These are phyloP conservation scores for Wickerhamiella pararugosa DNA, from an alignment of 1,139 yeast species.

Conservation along the genomic window DNA sequence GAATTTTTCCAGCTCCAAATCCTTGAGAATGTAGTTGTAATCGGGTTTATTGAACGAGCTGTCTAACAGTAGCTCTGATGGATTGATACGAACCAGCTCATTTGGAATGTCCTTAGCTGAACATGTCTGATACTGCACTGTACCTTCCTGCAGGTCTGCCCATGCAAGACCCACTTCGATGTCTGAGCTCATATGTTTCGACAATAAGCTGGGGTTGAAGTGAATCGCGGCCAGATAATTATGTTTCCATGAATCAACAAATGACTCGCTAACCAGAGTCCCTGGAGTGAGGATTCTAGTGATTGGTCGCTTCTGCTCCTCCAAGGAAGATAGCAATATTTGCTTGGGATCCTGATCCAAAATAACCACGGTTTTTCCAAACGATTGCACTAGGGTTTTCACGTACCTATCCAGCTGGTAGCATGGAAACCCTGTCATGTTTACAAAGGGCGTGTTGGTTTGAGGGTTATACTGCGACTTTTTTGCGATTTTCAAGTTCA, in stretches of 20 bases:
- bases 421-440: constrained; percentile 89
- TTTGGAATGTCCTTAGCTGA: constrained; percentile 39
- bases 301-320: constrained; percentile 48
- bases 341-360: constrained; percentile 41
- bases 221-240: constrained; percentile 52
- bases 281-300: constrained; percentile 85
- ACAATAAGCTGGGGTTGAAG: constrained; percentile 14
- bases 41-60: constrained; percentile 17
- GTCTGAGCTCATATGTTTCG: constrained; percentile 26
- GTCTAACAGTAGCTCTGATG: constrained; percentile 48
- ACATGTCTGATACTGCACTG: constrained; percentile 51
- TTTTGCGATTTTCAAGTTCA: constrained; percentile 48
- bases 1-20: constrained; percentile 46
- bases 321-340: constrained; percentile 13
- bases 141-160: constrained; percentile 82
- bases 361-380: constrained; percentile 59
- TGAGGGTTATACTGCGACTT: constrained; percentile 17
- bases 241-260: constrained; percentile 55
- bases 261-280: constrained; percentile 75
- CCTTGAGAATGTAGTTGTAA: constrained; percentile 28
- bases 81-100: constrained; percentile 49
- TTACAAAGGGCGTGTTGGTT: constrained; percentile 36
- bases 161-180: constrained; percentile 56
- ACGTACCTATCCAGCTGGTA: constrained; percentile 58
- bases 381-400: constrained; percentile 53